phyloP scores from a whole-genome alignment of 805 yeast genomes.

The Lipomyces kockii region DNA sequence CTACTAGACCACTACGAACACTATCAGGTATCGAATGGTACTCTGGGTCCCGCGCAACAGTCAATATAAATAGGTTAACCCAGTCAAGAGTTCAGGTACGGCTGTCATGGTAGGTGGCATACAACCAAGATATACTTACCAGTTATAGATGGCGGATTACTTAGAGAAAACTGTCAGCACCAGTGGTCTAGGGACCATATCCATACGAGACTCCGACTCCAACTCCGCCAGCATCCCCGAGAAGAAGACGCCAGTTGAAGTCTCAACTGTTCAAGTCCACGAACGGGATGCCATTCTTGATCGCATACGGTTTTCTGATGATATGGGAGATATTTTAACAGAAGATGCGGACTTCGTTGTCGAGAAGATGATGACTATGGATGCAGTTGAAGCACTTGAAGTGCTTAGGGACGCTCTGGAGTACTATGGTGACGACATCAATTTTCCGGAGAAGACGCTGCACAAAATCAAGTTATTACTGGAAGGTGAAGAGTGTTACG shows the following conservation, averaged over 20 bases:
- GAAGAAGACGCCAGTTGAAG: not conserved
- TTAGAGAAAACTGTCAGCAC: not conserved
- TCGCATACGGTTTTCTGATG: slow-evolving; percentile 25
- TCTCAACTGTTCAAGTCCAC: not conserved
- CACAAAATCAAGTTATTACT: slow-evolving; percentile 43
- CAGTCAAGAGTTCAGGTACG: too few species aligned
- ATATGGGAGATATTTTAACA: slow-evolving; percentile 19
- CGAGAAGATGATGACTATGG: slow-evolving; percentile 48
- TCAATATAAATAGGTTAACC: too few species aligned
- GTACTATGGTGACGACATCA: slow-evolving; percentile 52
- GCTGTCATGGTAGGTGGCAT: too few species aligned
- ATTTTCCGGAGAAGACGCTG: slow-evolving; percentile 49
- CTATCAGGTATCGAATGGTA: too few species aligned
- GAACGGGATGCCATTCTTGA: slow-evolving; percentile 18
- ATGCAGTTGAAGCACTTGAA: slow-evolving; percentile 47
- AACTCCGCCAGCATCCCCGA: not conserved
- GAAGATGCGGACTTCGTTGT: slow-evolving; percentile 46
- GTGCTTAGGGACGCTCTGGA: slow-evolving; percentile 48
- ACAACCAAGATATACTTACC: too few species aligned
- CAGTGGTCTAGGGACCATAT: not conserved
- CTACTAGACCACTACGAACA: too few species aligned
- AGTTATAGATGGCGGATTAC: slow-evolving; percentile 1
- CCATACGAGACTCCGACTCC: not conserved
- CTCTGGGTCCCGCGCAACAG: too few species aligned
- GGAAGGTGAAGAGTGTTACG: slow-evolving; percentile 37